Percentiles rank a stretch among this genome's conserved stretches.
Evolutionary conservation across 441 rosid species (phyloP).

Genomic region (Kokia cookei): DNA sequence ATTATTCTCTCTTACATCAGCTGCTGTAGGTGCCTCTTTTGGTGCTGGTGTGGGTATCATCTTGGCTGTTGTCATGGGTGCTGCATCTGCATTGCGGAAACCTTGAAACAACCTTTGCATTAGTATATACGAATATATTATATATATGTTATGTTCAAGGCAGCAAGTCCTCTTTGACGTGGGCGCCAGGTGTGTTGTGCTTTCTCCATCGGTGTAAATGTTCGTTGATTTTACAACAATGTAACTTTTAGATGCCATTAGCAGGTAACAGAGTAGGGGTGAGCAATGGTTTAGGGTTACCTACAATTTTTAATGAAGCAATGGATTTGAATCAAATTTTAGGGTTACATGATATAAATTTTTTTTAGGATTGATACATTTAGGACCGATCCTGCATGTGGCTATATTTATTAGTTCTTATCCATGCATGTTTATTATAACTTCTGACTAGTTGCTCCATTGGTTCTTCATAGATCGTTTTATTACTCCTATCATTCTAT

Average conservation of each 20-base stretch:
- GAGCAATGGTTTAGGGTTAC: background rate
- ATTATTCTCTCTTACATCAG: conserved; percentile 71
- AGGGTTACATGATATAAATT: background rate
- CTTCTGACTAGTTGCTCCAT: background rate
- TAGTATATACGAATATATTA: background rate
- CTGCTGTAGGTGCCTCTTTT: conserved; percentile 88
- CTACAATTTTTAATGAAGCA: background rate
- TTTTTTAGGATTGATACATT: background rate
- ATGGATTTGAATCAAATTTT: background rate
- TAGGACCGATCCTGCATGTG: background rate
- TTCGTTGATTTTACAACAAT: background rate
- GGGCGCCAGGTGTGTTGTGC: background rate
- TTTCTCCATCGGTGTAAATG: conserved; percentile 5
- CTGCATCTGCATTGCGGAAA: conserved; percentile 91
- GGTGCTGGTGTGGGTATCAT: conserved; percentile 91
- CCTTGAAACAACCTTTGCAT: conserved; percentile 78
- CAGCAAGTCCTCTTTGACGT: background rate
- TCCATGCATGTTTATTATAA: background rate
- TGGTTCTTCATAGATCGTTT: background rate
- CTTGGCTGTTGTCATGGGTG: conserved; percentile 97
- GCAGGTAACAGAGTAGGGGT: background rate
- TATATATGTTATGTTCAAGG: background rate
- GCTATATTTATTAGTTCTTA: background rate
- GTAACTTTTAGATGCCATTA: background rate
- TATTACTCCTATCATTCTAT: background rate